phyloP scores from a whole-genome alignment of 2,329 filamentous ascomycete species.

The Chaetothyriales sp. region DNA sequence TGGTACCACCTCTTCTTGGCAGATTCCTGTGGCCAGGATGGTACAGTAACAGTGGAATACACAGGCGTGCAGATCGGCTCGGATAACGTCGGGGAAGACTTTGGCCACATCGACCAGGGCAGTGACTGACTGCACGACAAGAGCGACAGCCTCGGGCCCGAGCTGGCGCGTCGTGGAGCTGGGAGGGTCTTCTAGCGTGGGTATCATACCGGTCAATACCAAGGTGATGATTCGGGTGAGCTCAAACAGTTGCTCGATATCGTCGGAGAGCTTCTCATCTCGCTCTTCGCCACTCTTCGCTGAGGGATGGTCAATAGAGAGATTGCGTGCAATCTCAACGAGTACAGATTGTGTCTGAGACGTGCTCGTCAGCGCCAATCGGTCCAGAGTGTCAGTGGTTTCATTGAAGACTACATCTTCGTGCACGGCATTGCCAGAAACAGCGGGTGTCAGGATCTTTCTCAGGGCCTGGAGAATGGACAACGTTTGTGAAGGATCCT shows the following conservation, averaged over 20 bases:
- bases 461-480: constrained; percentile 83
- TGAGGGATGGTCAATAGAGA: constrained; percentile 83
- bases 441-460: constrained; percentile 85
- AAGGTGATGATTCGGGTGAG: constrained; percentile 90
- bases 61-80: constrained; percentile 87
- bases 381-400: constrained; percentile 88
- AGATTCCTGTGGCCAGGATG: constrained; percentile 71
- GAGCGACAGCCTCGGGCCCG: constrained; percentile 61
- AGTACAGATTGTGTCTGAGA: constrained; percentile 81
- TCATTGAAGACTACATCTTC: constrained; percentile 91
- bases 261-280: constrained; percentile 74
- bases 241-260: constrained; percentile 96
- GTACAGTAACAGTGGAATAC: constrained; percentile 95
- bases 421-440: constrained; percentile 93
- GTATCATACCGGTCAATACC: constrained; percentile 73
- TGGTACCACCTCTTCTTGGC: constrained; percentile 77
- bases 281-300: constrained; percentile 53
- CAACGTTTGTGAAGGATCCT: constrained; percentile 59
- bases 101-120: constrained; percentile 88
- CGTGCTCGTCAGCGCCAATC: constrained; percentile 80
- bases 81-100: constrained; percentile 92
- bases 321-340: constrained; percentile 77
- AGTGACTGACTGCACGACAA: constrained; percentile 66
- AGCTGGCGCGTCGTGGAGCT: constrained; percentile 17
- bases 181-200: constrained; percentile 46